These are phyloP conservation scores for Dothideomycetidae sp. DNA, from an alignment of 2,329 filamentous ascomycete genomes.

Conservation along the genomic window DNA sequence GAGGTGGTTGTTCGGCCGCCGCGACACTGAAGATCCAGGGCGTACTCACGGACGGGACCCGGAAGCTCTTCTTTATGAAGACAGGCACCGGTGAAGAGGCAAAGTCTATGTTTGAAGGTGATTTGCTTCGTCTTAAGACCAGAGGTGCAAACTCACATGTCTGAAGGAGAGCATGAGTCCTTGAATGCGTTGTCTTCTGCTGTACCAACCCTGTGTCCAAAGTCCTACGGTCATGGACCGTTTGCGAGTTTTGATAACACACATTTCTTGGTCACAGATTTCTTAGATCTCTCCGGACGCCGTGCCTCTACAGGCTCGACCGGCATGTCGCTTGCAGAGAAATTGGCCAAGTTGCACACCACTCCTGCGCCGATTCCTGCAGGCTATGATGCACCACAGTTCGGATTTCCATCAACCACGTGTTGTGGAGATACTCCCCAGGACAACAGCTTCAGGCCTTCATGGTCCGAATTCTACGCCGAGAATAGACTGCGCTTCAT, in stretches of 20 bases:
- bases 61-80: conserved; percentile 56
- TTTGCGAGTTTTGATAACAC: conserved; percentile 35
- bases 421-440: conserved; percentile 79
- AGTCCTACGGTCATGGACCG: conserved; percentile 56
- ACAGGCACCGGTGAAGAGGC: conserved; percentile 46
- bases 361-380: conserved; percentile 54
- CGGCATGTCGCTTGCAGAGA: conserved; percentile 50
- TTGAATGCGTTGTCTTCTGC: conserved; percentile 63
- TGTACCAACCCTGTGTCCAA: conserved; percentile 63
- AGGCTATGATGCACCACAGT: conserved; percentile 46
- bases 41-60: conserved; percentile 33
- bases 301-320: conserved; percentile 17
- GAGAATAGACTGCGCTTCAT: conserved; percentile 59
- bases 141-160: conserved; percentile 12
- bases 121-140: conserved; percentile 24
- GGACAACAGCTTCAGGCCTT: conserved; percentile 56
- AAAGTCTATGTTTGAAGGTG: conserved; percentile 52
- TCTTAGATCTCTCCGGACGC: conserved; percentile 48
- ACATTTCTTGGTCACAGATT: conserved; percentile 58
- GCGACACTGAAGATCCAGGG: conserved; percentile 49
- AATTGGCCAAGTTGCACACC: conserved; percentile 66
- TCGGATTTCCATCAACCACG: conserved; percentile 72
- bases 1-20: conserved; percentile 49
- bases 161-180: conserved; percentile 61
- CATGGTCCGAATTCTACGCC: conserved; percentile 79